Evolutionary conservation across 257 asterid genomes (phyloP), one percentile per base, ranked within the genome.

Genomic region (Plantago ovata): DNA sequence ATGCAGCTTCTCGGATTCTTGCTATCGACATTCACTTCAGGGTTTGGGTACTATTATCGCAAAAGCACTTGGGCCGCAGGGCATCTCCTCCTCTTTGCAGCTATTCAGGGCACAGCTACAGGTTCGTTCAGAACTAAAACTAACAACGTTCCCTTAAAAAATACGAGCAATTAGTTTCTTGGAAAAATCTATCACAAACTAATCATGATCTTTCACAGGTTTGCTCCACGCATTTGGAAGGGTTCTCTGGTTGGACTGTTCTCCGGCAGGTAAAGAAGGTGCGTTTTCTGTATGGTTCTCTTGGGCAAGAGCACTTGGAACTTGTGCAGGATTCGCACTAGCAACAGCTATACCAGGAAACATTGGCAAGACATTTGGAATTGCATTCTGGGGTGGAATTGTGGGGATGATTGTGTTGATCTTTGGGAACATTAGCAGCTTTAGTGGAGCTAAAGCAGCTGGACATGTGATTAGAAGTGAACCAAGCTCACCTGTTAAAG

Each of bases 241-340:
- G 64, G 96, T 84, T 36, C 79, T 90, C 44, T 67, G 83, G 82
- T 39, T 86, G 65, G 95, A 90, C 20, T 90, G 97, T 61, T 78
- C 95, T 13, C 97, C 97, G 0, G 79, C 81, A 12, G 95, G 96
- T 10, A 86, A 86, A 76, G 97, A 90, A 79, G 97, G 97, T 0
- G 88, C 81, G 0, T 90, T 90, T 22, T 90, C 96, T 0, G 88
- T 80, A 14, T 90, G 95, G 95, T 84, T 86, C 60, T 86, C 95
- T 19, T 81, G 94, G 94, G 80, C 79, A 2, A 71, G 88, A 61
- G 87, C 81, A 1, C 69, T 84, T 0, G 95, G 93, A 24, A 68
- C 88, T 1, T 86, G 95, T 24, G 80, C 82, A 8, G 94, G 97
- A 28, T 89, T 84, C 16, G 86, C 95, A 1, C 36, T 83, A 40